Evolutionary conservation across 768 basidiomycete genomes (phyloP), one percentile per base, ranked within the genome.

Genomic region (Leccinum boreale): DNA sequence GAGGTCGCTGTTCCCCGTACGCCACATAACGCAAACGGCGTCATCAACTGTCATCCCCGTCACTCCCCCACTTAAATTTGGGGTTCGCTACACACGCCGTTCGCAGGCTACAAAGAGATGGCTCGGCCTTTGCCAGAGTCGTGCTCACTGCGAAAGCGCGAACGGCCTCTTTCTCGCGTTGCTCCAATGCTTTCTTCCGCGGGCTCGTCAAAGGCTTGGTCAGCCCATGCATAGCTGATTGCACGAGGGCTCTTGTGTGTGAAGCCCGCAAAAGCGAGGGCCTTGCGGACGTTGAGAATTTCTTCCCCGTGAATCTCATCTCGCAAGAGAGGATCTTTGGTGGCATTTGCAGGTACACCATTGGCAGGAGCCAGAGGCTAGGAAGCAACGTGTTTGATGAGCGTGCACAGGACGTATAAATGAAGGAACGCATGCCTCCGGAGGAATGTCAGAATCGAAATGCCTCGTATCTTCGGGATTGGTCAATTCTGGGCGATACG

Each of bases 381-480:
- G 64, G 66, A 65, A 31, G 61, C 62, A 64, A 62, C 62, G 62
- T 69, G 68, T 68, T 69, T 67, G 66, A 71, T 59, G 58, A 67
- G 65, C 66, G 45, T 63, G 58, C 61, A 62, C 55, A 61, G 51
- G 61, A 59, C 57, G 57, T 42, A 56, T 36, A 61, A 61, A 59
- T 69, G 69, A 71, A 66, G 74, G 52, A 58, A 64, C 12, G 55
- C 78, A 68, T 75, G 93, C 94, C 85, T 95, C 92, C 36, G 89
- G 77, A 21, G 92, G 92, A 66, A 97, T 98, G 72, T 96, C 93
- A 53, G 89, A 85, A 73, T 98, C 95, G 62, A 99, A 98, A 73
- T 99, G 95, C 59, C 85, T 81, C 15, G 96, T 98, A 72, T 98
- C 94, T 66, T 89, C 91, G 26, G 90, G 88, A 62, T 84, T 78